Base-by-base conservation (phyloP, 805 yeast genomes). In the Candida railenensis region DNA sequence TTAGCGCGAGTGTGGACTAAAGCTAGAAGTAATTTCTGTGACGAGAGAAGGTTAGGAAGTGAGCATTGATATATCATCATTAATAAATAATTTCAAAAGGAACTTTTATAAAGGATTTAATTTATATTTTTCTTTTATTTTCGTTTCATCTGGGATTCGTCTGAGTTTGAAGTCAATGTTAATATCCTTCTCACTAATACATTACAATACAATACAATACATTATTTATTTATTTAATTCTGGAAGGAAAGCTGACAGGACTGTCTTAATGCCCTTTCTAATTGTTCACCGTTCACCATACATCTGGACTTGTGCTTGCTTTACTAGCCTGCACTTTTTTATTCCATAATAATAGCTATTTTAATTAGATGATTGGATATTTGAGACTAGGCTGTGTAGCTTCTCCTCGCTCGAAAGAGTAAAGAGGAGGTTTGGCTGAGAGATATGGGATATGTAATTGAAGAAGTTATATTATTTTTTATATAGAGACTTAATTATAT, bases 281-380 rank as follows among this genome's bases (percentile, higher is more conserved):
- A 25, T 7, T 25, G 30, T 5, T 25, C 9, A 5, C 30, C 30
- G 30, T 11, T 25, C 30, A 11, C 11, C 9, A 25, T 25, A 11
- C 5, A 25, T 25, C 30, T n/a, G n/a, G 30, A 25, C 30, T 25
- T 25, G 30, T 11, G n/a, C n/a, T n/a, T 25, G 11, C 30, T 25
- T 25, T 25, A 11, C 30, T 25, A n/a, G n/a, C n/a, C n/a, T n/a
- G n/a, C n/a, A n/a, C n/a, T 25, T 11, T 25, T 25, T 5, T 25
- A 25, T 25, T 7, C 30, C 11, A 7, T 25, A 7, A 25, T 25
- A 25, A 25, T 25, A 25, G 9, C 4, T 22, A 28, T 8, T 21
- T 37, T 37, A 39, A 39, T 39, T 39, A 39, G 42, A 39, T 39
- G 42, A 39, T 22, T 39, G 42, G 32, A 39, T 39, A 15, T 34